Base-by-base conservation (phyloP, 164 flowering plant species). In the Magnolia kwangsiensis region DNA sequence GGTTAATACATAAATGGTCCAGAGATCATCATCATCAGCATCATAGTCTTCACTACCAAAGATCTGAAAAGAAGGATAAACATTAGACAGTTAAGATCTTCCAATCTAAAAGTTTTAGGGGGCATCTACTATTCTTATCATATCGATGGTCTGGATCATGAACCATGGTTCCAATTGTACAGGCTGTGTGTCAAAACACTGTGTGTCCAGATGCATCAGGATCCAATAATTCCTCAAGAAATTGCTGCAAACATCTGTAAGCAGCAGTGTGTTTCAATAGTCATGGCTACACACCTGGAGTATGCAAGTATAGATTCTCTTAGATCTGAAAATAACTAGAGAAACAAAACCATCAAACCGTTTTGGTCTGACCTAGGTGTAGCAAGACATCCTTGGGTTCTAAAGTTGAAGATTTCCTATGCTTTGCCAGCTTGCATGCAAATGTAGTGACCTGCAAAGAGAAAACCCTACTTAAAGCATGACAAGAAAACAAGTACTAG, bases 381-480 rank as follows among this genome's bases (percentile, higher is more conserved):
- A 96, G 87, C 76, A 94, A 74, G 63, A 96, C 72, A 87, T 96
- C 99, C 85, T 92, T 96, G 84, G 98, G 80, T 80, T 96, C 99
- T 74, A 96, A 82, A 59, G 89, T 91, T 71, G 97, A 87, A 31
- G 98, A 92, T 80, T 96, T 96, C 72, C 99, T 84, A 86, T 96
- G 99, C 81, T 96, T 96, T 51, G 98, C 99, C 88, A 96, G 86
- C 77, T 77, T 89, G 89, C 95, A 91, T 7, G 97, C 95, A 89
- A 86, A 87, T 75, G 96, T 65, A 50, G 97, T 94, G 23, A 91
- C 98, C 99, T 96, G 89, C 80, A 82, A 80, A 81, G 10, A 81
- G 10, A 69, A 51, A 77, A 24, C 18, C 3, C 10, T 29, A 69
- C 19, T 14, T 19, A 76, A 67, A 31, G 31, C 24, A 29, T 67